These are phyloP conservation scores for Hemileccinum rubropunctum DNA, from an alignment of 768 basidiomycete genomes.

Conservation along the genomic window DNA sequence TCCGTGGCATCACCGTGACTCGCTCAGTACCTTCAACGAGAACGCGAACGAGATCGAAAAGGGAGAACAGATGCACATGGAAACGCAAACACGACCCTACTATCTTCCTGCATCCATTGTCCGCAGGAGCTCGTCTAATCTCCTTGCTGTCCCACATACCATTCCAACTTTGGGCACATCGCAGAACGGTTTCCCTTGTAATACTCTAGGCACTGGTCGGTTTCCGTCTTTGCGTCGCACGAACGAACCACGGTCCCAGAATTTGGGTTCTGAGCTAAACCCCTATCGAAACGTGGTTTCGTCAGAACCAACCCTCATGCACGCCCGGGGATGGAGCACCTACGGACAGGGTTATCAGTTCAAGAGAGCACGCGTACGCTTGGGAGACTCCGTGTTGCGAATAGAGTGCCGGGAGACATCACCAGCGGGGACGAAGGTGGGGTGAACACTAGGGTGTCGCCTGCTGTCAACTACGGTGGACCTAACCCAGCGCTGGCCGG, in stretches of 20 bases:
- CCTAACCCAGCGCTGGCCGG: neutral
- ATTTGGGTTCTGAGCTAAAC: constrained; percentile 1
- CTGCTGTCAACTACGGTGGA: neutral
- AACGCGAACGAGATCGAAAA: constrained; percentile 2
- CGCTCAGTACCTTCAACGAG: neutral
- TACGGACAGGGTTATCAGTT: constrained; percentile 19
- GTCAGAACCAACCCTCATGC: constrained; percentile 1
- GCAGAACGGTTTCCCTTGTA: constrained; percentile 3
- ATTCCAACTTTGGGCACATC: neutral
- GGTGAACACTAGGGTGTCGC: neutral
- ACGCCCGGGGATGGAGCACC: constrained; percentile 15
- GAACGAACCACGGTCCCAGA: constrained; percentile 2
- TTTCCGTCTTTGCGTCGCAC: neutral
- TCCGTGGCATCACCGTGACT: constrained; percentile 33
- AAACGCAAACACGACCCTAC: constrained; percentile 20
- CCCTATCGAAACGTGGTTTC: neutral
- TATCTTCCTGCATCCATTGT: constrained; percentile 25
- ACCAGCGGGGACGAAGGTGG: constrained; percentile 35
- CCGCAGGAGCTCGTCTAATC: constrained; percentile 15
- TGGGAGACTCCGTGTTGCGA: constrained; percentile 47
- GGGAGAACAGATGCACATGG: neutral
- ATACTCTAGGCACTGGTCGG: neutral
- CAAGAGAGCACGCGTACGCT: constrained; percentile 36
- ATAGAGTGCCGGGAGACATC: constrained; percentile 46
- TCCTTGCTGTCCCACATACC: constrained; percentile 17